Evolutionary conservation across 2,329 filamentous ascomycete species (phyloP), one percentile per base, ranked within the genome.

Genomic region (Trichoderma asperellum): DNA sequence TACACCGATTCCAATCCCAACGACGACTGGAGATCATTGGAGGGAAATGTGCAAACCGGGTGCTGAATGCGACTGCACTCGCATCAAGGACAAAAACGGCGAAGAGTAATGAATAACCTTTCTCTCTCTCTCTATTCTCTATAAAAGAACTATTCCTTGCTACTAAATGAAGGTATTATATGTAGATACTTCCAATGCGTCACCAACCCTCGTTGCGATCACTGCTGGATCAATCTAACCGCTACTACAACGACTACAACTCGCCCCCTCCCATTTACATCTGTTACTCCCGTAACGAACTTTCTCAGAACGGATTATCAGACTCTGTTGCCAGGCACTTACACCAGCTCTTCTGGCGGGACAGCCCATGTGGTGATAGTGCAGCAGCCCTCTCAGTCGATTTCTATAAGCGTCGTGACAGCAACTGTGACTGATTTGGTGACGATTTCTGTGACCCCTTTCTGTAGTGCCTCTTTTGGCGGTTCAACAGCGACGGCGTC

Each of bases 141-240:
- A 16, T 1, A 18, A 43, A 32, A 58, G 11, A 24, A 14, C 5
- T 5, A 4, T 32, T 52, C 18, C 5, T 34, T 32, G 14, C 32
- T 60, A 43, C 32, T 6, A 32, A 40, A 27, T 2, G 11, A 29
- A 6, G 4, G 5, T 32, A 0, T 35, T 18, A 8, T 18, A 3
- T 12, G 4, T 12, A 77, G 76, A 57, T 77, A 73, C 64, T 75
- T 76, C n/a, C 74, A 77, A 62, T 77, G 76, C 59, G 52, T 77
- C 57, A 74, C 76, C 3, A 73, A 76, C 18, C 66, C 73, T 3
- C 68, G 68, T 12, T 77, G 76, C 32, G 73, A 76, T 24, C 69
- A 71, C 4, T 77, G 76, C 67, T 74, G 73, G 70, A 53, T 62
- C 49, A 71, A 14, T 32, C 52, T 63, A 0, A 55, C 70, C 5